Percentiles rank a stretch among this genome's conserved stretches.
phyloP scores from a whole-genome alignment of 257 asterid genomes.

The Solanum pennellii region DNA sequence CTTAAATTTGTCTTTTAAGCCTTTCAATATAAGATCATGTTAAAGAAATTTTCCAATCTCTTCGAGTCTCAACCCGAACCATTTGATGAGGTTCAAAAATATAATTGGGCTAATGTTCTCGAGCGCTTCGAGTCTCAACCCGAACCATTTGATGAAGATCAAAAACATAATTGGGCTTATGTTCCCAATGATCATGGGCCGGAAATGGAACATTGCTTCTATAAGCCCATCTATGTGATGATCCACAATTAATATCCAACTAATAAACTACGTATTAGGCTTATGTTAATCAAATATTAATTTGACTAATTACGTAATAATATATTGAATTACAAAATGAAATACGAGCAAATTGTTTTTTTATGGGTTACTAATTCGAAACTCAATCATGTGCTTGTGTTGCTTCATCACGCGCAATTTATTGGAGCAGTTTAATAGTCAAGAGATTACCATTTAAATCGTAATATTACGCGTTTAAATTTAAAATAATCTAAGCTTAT shows the following conservation, averaged over 20 bases:
- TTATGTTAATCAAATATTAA: neutral
- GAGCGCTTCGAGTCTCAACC: neutral
- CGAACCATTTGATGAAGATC: no score
- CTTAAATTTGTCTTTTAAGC: neutral
- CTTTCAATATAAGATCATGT: neutral
- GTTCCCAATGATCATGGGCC: neutral
- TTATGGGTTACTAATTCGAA: neutral
- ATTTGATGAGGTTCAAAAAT: neutral
- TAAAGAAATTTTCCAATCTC: no score
- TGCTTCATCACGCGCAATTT: neutral
- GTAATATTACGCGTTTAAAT: neutral
- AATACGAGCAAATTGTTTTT: neutral
- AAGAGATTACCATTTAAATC: neutral
- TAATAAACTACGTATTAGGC: neutral
- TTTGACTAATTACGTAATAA: neutral
- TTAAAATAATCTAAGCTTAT: neutral
- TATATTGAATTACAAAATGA: neutral
- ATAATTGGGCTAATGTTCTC: neutral
- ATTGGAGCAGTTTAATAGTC: neutral
- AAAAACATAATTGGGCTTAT: no score
- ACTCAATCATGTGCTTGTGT: neutral
- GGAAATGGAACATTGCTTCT: neutral
- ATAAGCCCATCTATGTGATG: neutral
- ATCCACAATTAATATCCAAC: neutral
- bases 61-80: neutral